Evolutionary conservation across 345 rosid genomes (phyloP), one percentile per base, ranked within the genome.

Genomic region (Corchorus capsularis): DNA sequence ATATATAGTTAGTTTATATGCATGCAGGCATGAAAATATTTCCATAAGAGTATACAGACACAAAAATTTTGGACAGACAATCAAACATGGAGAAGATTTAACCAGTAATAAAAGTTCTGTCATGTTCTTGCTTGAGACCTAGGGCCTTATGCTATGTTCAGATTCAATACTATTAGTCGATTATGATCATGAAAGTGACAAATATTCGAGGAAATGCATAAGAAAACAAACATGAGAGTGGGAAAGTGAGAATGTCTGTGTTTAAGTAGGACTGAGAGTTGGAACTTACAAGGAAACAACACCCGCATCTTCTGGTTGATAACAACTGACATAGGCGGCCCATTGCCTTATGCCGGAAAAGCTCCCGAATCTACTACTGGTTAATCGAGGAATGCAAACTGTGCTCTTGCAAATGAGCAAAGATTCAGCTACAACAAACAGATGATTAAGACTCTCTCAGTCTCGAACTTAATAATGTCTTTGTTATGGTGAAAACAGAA

Each of bases 201-300:
- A n/a, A n/a, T n/a, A n/a, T n/a, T n/a, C n/a, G n/a, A n/a, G n/a
- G n/a, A n/a, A n/a, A n/a, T n/a, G n/a, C n/a, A n/a, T n/a, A n/a
- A 34, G 3, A 8, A 27, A 16, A 20, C 19, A 17, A 11, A 20
- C 34, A 22, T 43, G n/a, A 20, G 22, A 12, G 35, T 13, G 4
- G 17, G 6, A 50, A 13, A 50, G 54, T 50, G 17, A 17, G 5
- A 13, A 50, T 50, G 4, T 43, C 1, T 43, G 47, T 43, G 47
- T 43, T 6, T 22, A 16, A 63, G 34, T 17, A 17, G 34, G 27
- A 50, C 43, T n/a, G 14, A 10, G 46, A 55, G 41, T 35, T 75
- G 65, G 75, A 78, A 77, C 86, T 81, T 81, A 85, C 88, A 60
- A 77, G 72, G 85, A 77, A 74, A 77, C 71, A 85, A 72, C 78